A percentile compares a stretch with the other conserved stretches of the same genome.
phyloP scores from a whole-genome alignment of 164 flowering plant species.

The Euptelea pleiosperma region DNA sequence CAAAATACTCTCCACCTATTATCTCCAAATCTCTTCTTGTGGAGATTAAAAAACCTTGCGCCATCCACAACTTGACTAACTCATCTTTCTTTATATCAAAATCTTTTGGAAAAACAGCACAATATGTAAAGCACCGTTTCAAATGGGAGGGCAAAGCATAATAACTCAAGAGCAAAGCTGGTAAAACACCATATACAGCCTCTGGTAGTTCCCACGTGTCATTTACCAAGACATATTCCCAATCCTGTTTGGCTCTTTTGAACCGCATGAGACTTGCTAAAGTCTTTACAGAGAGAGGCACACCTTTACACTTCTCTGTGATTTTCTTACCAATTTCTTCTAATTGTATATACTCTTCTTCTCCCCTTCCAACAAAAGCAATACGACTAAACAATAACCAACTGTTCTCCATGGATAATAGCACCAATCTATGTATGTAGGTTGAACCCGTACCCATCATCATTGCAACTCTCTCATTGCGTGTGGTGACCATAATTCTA shows the following conservation, averaged over 20 bases:
- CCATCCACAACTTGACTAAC: conserved; percentile 17
- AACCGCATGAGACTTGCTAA: conserved; percentile 2
- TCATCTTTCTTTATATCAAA: conserved; percentile 1
- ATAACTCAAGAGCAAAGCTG: conserved; percentile 11
- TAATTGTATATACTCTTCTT: neutral
- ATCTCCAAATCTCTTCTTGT: no score
- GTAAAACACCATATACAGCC: neutral
- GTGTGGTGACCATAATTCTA: neutral
- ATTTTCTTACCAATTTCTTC: neutral
- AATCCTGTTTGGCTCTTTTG: neutral
- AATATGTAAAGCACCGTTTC: conserved; percentile 16
- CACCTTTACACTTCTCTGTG: conserved; percentile 6
- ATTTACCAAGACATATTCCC: conserved; percentile 5
- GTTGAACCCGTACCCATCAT: neutral
- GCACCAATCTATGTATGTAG: neutral
- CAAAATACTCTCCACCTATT: no score
- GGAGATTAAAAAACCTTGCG: no score
- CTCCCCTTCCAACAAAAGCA: neutral
- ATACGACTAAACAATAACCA: neutral
- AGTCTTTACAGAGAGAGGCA: conserved; percentile 11
- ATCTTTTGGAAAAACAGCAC: conserved; percentile 15
- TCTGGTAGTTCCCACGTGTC: conserved; percentile 12
- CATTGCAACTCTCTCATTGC: neutral
- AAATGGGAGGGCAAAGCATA: conserved; percentile 10
- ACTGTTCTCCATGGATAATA: neutral